phyloP scores from a whole-genome alignment of 1,284 basidiomycete species.

The Meripilus lineatus region DNA sequence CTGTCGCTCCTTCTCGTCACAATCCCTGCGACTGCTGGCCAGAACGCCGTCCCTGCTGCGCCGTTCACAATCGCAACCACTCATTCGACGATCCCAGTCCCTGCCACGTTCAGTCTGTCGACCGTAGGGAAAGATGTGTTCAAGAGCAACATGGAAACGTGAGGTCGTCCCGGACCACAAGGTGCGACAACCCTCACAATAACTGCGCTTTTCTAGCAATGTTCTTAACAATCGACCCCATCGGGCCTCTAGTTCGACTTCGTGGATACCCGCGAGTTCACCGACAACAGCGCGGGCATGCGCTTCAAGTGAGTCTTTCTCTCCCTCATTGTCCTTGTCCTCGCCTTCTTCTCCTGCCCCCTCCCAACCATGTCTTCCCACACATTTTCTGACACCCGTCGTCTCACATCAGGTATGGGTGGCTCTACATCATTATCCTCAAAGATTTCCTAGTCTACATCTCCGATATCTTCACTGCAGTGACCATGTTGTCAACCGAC shows the following conservation, averaged over 20 bases:
- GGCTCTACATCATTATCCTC: conserved; percentile 88
- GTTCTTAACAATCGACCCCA: conserved; percentile 5
- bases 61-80: conserved; percentile 9
- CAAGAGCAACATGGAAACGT: conserved; percentile 87
- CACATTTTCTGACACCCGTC: no score
- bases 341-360: no score
- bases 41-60: conserved; percentile 17
- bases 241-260: conserved; percentile 81
- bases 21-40: conserved; percentile 24
- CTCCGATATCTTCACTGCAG: conserved; percentile 96
- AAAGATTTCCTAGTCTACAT: conserved; percentile 96
- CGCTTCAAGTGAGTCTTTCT: conserved; percentile 70
- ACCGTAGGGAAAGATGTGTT: no score
- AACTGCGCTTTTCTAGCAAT: conserved; percentile 7
- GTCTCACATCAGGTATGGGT: conserved; percentile 65
- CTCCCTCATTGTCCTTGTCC: no score
- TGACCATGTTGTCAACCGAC: conserved; percentile 92
- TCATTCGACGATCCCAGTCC: conserved; percentile 14
- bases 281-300: conserved; percentile 81
- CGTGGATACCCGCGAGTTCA: conserved; percentile 90
- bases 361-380: no score
- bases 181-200: conserved; percentile 38
- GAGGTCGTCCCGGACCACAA: conserved; percentile 98
- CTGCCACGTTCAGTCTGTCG: no score
- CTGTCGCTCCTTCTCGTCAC: conserved; percentile 24